phyloP scores from a whole-genome alignment of 2,329 filamentous ascomycete species.

The Stenocarpella maydis region DNA sequence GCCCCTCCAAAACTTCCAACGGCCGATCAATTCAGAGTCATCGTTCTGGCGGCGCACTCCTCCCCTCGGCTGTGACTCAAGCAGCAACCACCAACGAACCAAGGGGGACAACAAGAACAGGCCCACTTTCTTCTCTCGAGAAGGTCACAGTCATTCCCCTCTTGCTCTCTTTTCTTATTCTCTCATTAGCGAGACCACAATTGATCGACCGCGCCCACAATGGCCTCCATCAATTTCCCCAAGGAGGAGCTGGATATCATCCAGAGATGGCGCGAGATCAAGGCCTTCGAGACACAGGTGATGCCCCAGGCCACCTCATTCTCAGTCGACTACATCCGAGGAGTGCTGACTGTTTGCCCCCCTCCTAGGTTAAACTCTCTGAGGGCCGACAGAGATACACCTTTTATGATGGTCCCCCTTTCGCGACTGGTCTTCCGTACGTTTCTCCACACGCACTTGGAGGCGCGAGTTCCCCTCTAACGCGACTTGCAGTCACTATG shows the following conservation, averaged over 20 bases:
- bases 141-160: not conserved
- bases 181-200: slow-evolving; percentile 24
- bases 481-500: slow-evolving; percentile 56
- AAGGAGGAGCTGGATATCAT: slow-evolving; percentile 89
- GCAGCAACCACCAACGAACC: slow-evolving; percentile 8
- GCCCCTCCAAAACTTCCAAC: slow-evolving; percentile 34
- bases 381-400: slow-evolving; percentile 85
- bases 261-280: slow-evolving; percentile 87
- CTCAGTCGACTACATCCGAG: too few relatives aligned
- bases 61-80: slow-evolving; percentile 31
- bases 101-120: slow-evolving; percentile 5
- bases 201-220: slow-evolving; percentile 37
- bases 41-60: slow-evolving; percentile 13
- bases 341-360: slow-evolving; percentile 33
- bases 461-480: slow-evolving; percentile 8
- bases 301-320: slow-evolving; percentile 33
- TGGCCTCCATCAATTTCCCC: slow-evolving; percentile 90
- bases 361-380: slow-evolving; percentile 73
- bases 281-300: slow-evolving; percentile 88
- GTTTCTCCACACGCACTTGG: not conserved
- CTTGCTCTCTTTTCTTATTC: not conserved
- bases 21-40: slow-evolving; percentile 31
- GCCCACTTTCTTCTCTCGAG: not conserved
- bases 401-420: slow-evolving; percentile 91
- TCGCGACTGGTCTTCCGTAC: slow-evolving; percentile 73